A percentile compares a stretch with the other conserved stretches of the same genome.
phyloP scores from a whole-genome alignment of 257 asterid genomes.

The Plantago major region DNA sequence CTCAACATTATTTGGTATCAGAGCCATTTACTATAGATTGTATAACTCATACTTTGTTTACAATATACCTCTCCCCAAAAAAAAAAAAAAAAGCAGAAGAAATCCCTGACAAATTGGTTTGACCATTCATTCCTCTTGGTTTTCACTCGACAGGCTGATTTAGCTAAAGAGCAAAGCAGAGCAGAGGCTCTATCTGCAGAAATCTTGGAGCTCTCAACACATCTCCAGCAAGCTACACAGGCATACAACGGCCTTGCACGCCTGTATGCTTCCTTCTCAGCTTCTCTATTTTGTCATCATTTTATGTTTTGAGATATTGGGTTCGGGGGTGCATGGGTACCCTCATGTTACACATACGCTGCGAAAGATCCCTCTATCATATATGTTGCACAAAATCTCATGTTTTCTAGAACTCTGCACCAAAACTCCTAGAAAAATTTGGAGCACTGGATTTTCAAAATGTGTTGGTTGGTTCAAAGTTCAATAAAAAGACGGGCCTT shows the following conservation, averaged over 20 bases:
- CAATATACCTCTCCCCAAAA: no score
- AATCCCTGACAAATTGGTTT: neutral
- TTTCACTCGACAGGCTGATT: conserved; percentile 44
- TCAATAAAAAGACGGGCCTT: neutral
- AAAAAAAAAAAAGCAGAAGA: no score
- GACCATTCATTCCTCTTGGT: conserved; percentile 8
- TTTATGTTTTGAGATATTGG: neutral
- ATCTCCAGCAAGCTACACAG: conserved; percentile 76
- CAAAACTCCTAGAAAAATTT: neutral
- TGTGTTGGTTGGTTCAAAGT: neutral
- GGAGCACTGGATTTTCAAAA: neutral
- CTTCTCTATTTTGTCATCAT: neutral
- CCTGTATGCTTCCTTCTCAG: conserved; percentile 47
- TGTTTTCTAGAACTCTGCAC: neutral
- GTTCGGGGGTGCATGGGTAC: neutral
- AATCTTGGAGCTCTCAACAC: conserved; percentile 71
- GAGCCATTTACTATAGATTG: conserved; percentile 7
- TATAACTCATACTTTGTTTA: neutral
- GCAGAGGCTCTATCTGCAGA: conserved; percentile 79
- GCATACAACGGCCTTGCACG: conserved; percentile 68
- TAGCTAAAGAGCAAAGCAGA: conserved; percentile 79
- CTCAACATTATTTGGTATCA: neutral
- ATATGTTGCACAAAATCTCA: neutral
- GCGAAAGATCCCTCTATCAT: neutral
- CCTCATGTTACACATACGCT: neutral